These are phyloP conservation scores for Neurospora sp. DNA, from an alignment of 495 filamentous ascomycete genomes.

Conservation along the genomic window DNA sequence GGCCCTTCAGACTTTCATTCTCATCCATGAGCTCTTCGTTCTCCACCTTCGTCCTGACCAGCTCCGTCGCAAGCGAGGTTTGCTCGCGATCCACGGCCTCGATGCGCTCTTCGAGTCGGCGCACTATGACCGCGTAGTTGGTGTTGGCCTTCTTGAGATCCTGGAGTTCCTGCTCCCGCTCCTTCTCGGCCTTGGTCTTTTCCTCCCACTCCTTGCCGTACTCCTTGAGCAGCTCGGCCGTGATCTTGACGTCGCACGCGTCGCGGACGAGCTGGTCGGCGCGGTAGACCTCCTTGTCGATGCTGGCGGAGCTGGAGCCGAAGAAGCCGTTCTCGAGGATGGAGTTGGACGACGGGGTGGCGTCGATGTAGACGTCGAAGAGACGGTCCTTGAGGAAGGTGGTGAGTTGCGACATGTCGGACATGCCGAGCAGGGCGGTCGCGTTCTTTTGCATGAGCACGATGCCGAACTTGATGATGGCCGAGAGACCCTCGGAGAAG, in stretches of 20 bases:
- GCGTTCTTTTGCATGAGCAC: conserved; percentile 93
- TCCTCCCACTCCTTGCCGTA: conserved; percentile 93
- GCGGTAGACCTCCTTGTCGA: conserved; percentile 91
- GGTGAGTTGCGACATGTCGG: conserved; percentile 80
- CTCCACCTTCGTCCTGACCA: conserved; percentile 85
- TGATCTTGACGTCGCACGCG: conserved; percentile 82
- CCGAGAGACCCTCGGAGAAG: conserved; percentile 85
- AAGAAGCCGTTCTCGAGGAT: conserved; percentile 97
- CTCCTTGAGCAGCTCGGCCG: conserved; percentile 61
- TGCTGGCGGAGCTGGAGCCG: conserved; percentile 67
- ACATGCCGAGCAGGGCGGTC: conserved; percentile 66
- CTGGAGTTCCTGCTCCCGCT: conserved; percentile 77
- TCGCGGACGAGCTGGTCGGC: conserved; percentile 90
- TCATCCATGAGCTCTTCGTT: conserved; percentile 81
- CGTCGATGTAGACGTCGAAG: conserved; percentile 95
- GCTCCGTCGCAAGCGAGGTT: conserved; percentile 78
- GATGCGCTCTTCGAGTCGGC: conserved; percentile 73
- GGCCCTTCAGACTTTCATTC: conserved; percentile 74
- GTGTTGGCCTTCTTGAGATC: conserved; percentile 52
- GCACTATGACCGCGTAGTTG: conserved; percentile 58
- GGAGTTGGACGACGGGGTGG: conserved; percentile 72
- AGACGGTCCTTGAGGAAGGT: conserved; percentile 85
- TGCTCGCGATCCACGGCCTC: conserved; percentile 90
- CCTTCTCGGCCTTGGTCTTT: conserved; percentile 63
- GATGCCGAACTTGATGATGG: conserved; percentile 86